Evolutionary conservation across 805 yeast species (phyloP), one percentile per base, ranked within the genome.

Genomic region (Myxozyma kluyveri): DNA sequence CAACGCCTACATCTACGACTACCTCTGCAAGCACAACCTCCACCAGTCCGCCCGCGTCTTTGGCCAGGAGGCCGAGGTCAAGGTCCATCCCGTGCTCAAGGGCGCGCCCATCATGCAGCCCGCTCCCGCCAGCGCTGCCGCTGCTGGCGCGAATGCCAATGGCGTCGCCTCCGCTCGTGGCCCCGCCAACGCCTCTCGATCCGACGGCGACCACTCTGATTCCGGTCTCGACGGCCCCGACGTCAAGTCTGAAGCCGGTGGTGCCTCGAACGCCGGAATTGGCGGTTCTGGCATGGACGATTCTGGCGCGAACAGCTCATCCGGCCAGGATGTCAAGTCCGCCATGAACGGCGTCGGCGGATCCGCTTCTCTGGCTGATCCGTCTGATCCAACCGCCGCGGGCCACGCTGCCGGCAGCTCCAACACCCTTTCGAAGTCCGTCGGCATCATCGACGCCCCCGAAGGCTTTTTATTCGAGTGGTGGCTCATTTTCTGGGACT

Each of bases 401-500:
- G 40, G 42, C 12, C 42, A 33, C 3, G 29, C 37, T 2, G 19
- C 42, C 12, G 44, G 31, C 21, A 17, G 18, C 38, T 19, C 24
- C 22, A 51, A 48, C 40, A 43, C 55, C 1, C 40, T 40, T 9
- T 29, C 52, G 27, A 51, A 45, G 33, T 55, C 59, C 14, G 52
- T 55, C 37, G 59, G 59, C 14, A 51, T 55, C 29, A 79, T 86
- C 77, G 93, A 88, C 64, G 84, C 95, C 1, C 93, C 95, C 0
- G 87, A 84, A 61, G 93, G 96, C 4, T 89, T 88, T 63, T 70
- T 89, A 22, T 83, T 80, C 63, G 97, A 90, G 67, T 89, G 97
- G 97, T 89, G 96, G 96, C 88, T 82, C 72, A 82, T 90, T 17
- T 90, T 89, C 66, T 90, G 96, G 96, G 96, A 89, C 66, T 83